phyloP scores from a whole-genome alignment of 352 stramenopile genomes.

The Phytophthora megakarya region DNA sequence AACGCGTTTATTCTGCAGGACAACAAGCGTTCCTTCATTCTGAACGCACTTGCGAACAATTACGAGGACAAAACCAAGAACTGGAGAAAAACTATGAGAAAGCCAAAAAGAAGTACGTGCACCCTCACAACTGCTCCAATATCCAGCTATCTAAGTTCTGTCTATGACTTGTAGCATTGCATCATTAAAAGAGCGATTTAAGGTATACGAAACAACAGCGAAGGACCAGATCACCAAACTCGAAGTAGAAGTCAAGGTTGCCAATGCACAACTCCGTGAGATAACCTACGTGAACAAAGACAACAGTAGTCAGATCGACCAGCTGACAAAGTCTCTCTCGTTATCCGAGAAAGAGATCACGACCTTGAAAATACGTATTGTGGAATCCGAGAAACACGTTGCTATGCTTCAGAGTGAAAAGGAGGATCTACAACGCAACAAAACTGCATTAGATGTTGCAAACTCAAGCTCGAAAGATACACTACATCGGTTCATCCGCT shows the following conservation, averaged over 20 bases:
- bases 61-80: conserved; percentile 68
- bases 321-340: conserved; percentile 64
- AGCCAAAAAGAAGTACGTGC: conserved; percentile 65
- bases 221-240: conserved; percentile 85
- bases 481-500: conserved; percentile 56
- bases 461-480: conserved; percentile 58
- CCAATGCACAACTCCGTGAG: conserved; percentile 69
- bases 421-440: conserved; percentile 63
- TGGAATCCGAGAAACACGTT: conserved; percentile 48
- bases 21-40: conserved; percentile 81
- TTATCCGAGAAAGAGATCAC: conserved; percentile 54
- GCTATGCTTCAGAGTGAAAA: conserved; percentile 54
- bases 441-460: conserved; percentile 58
- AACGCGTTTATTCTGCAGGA: conserved; percentile 75
- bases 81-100: conserved; percentile 82
- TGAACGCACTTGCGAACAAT: conserved; percentile 69
- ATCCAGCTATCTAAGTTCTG: background rate
- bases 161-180: conserved; percentile 41
- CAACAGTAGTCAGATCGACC: conserved; percentile 62
- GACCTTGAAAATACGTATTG: conserved; percentile 41
- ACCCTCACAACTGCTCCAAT: background rate
- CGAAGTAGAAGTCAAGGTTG: conserved; percentile 82
- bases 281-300: conserved; percentile 78
- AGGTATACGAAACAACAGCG: conserved; percentile 73
- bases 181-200: conserved; percentile 73